Evolutionary conservation across 192 early-diverging fungal species (phyloP).

Genomic region (Coemansia sp.): DNA sequence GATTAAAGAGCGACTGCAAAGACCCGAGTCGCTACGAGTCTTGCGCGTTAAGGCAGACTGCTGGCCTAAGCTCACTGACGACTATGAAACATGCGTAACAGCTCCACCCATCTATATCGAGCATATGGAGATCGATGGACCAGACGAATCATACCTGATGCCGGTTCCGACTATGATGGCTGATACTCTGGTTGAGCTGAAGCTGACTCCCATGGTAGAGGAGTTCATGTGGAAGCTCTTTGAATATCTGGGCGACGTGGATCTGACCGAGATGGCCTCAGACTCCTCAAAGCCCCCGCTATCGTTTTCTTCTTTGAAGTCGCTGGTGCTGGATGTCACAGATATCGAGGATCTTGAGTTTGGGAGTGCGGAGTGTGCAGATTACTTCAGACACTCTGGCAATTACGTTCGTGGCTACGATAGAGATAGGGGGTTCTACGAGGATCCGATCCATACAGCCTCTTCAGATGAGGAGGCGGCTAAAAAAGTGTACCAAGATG

Average conservation of each 20-base stretch:
- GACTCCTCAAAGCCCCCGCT: neutral
- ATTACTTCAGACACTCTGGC: too few relatives aligned
- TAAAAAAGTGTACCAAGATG: too few relatives aligned
- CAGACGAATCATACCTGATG: neutral
- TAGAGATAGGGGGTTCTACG: too few relatives aligned
- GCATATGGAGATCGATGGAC: neutral
- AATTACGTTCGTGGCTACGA: too few relatives aligned
- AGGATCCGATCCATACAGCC: too few relatives aligned
- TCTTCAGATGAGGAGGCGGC: too few relatives aligned
- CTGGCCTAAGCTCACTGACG: neutral
- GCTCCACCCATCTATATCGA: neutral
- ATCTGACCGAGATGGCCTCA: neutral
- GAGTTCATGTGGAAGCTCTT: neutral
- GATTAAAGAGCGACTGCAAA: conserved; percentile 18
- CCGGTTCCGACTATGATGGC: neutral
- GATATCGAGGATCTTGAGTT: neutral
- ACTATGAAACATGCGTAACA: neutral
- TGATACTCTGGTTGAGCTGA: neutral
- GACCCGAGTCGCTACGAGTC: neutral
- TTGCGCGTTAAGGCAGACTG: neutral
- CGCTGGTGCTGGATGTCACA: neutral
- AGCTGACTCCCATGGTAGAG: neutral
- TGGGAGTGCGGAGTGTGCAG: too few relatives aligned
- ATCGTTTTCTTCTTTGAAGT: neutral
- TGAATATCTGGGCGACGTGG: neutral